phyloP scores from a whole-genome alignment of 2,329 filamentous ascomycete genomes.

The Sporothrix schenckii region DNA sequence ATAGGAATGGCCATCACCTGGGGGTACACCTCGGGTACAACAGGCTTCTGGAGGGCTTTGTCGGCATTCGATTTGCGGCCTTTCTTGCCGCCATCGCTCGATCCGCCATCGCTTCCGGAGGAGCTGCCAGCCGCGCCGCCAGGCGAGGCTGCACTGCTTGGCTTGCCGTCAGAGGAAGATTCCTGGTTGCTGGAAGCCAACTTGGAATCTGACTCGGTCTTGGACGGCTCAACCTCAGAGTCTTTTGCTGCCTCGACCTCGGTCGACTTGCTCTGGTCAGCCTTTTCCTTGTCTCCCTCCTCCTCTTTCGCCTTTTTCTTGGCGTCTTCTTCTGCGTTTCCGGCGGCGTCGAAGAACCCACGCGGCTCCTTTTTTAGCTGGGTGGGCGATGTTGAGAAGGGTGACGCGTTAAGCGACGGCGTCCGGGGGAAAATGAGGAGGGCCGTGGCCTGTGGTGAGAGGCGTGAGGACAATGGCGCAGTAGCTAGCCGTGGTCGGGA shows the following conservation, averaged over 20 bases:
- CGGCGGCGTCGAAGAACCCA: slow-evolving; percentile 35
- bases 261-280: not conserved
- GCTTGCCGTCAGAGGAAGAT: slow-evolving; percentile 56
- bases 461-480: not conserved
- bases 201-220: slow-evolving; percentile 43
- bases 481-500: slow-evolving; percentile 20
- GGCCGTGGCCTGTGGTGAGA: slow-evolving; percentile 12
- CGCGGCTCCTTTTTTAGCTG: slow-evolving; percentile 36
- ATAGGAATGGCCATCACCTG: slow-evolving; percentile 98
- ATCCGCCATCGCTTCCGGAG: slow-evolving; percentile 59
- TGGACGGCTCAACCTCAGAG: slow-evolving; percentile 38
- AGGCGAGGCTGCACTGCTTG: slow-evolving; percentile 36
- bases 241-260: slow-evolving; percentile 30
- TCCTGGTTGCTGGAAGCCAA: slow-evolving; percentile 43
- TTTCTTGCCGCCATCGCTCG: slow-evolving; percentile 61
- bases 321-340: slow-evolving; percentile 26
- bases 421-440: not conserved
- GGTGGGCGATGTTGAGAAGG: slow-evolving; percentile 34
- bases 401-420: not conserved
- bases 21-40: slow-evolving; percentile 92
- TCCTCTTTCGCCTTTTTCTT: slow-evolving; percentile 36
- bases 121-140: slow-evolving; percentile 45
- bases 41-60: slow-evolving; percentile 79
- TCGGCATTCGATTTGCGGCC: slow-evolving; percentile 69
- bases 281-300: slow-evolving; percentile 29